phyloP scores from a whole-genome alignment of 1,284 basidiomycete species.

The Ustilago shanxiensis region DNA sequence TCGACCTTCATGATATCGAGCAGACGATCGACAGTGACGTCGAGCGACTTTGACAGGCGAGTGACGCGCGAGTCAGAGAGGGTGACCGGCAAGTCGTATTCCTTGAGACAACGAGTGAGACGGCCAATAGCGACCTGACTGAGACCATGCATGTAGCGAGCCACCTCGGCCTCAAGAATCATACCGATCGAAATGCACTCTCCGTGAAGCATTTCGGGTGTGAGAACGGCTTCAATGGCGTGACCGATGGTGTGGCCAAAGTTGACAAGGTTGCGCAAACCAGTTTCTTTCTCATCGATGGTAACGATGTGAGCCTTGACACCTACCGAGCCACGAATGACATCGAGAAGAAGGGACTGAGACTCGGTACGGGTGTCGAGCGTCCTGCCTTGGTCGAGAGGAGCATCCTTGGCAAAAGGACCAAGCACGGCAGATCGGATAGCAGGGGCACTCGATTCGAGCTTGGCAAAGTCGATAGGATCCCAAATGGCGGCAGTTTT shows the following conservation, averaged over 20 bases:
- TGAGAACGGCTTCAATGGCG: slow-evolving; percentile 69
- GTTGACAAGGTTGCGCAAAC: slow-evolving; percentile 69
- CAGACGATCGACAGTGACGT: slow-evolving; percentile 83
- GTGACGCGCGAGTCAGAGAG: slow-evolving; percentile 65
- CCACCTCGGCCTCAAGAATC: slow-evolving; percentile 69
- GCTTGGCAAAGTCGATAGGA: slow-evolving; percentile 67
- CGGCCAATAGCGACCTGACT: slow-evolving; percentile 67
- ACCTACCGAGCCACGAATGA: slow-evolving; percentile 68
- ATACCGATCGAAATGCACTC: slow-evolving; percentile 69
- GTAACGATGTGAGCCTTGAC: slow-evolving; percentile 70
- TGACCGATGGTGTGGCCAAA: slow-evolving; percentile 70
- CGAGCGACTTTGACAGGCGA: slow-evolving; percentile 78
- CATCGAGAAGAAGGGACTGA: slow-evolving; percentile 68
- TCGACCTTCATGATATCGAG: slow-evolving; percentile 93
- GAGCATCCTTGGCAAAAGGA: slow-evolving; percentile 47
- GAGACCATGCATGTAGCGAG: slow-evolving; percentile 63
- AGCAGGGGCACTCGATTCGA: slow-evolving; percentile 63
- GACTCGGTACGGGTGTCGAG: slow-evolving; percentile 62
- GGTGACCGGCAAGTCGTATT: slow-evolving; percentile 66
- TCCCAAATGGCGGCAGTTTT: slow-evolving; percentile 73
- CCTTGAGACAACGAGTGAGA: slow-evolving; percentile 62
- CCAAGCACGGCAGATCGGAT: slow-evolving; percentile 67
- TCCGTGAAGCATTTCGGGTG: slow-evolving; percentile 68
- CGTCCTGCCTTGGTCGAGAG: slow-evolving; percentile 57
- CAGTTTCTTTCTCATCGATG: slow-evolving; percentile 69